These are phyloP conservation scores for Calendula officinalis DNA, from an alignment of 129 eudicot species.

Conservation along the genomic window DNA sequence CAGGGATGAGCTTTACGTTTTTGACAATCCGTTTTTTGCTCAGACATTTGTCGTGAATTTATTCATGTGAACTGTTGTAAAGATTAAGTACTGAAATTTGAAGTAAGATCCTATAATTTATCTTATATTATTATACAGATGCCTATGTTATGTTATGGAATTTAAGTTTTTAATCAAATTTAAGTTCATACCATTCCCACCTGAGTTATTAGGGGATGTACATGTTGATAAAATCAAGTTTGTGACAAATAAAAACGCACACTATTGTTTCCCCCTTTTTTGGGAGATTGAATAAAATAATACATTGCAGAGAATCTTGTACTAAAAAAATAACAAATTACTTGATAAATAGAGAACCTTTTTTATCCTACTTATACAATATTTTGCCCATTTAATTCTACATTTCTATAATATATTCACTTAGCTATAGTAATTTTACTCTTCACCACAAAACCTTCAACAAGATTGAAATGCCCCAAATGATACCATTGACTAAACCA, in stretches of 20 bases:
- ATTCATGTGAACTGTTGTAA: constrained; percentile 15
- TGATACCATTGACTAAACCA: constrained; percentile 18
- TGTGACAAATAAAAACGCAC: background rate
- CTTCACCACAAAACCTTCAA: constrained; percentile 19
- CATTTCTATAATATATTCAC: background rate
- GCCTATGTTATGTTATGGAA: constrained; percentile 26
- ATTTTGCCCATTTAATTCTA: constrained; percentile 2
- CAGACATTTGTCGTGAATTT: constrained; percentile 16
- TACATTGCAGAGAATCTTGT: constrained; percentile 12
- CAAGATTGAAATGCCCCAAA: constrained; percentile 14
- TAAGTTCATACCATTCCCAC: too few relatives aligned
- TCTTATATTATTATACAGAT: constrained; percentile 8
- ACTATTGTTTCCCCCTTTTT: background rate
- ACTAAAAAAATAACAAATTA: background rate
- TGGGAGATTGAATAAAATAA: background rate
- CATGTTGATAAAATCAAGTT: background rate
- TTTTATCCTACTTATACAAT: constrained; percentile 12
- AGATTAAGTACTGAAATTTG: constrained; percentile 26
- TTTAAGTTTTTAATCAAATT: background rate
- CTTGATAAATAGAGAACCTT: background rate
- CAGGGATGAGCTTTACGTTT: constrained; percentile 22
- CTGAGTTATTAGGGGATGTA: background rate
- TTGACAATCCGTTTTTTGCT: constrained; percentile 15
- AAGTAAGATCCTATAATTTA: constrained; percentile 22
- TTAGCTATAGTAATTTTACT: background rate